These are phyloP conservation scores for Dactylellina haptotyla DNA, from an alignment of 2,329 filamentous ascomycete species.

Conservation along the genomic window DNA sequence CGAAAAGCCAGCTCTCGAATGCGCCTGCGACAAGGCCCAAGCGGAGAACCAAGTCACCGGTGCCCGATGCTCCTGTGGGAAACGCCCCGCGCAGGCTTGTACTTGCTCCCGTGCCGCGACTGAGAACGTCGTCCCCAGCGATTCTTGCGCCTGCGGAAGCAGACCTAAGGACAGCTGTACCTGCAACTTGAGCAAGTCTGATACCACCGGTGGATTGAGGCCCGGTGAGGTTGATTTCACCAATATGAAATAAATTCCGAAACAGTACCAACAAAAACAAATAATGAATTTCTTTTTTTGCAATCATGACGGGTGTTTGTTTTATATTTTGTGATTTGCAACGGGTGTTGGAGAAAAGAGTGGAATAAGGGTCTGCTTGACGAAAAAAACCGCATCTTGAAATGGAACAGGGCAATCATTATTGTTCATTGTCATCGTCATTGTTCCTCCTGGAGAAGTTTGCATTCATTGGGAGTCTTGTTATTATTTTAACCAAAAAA, in stretches of 20 bases:
- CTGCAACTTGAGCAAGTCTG: constrained; percentile 37
- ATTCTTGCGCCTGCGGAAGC: constrained; percentile 44
- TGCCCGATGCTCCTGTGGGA: constrained; percentile 48
- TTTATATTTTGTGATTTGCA: not conserved
- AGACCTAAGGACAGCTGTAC: constrained; percentile 46
- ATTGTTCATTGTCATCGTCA: too few species aligned
- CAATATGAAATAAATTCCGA: constrained; percentile 31
- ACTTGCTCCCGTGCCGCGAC: constrained; percentile 41
- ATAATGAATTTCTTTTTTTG: not conserved
- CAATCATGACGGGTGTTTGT: not conserved
- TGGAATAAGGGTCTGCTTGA: too few species aligned
- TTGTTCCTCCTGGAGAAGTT: too few species aligned
- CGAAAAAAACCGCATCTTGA: too few species aligned
- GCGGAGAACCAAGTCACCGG: constrained; percentile 51
- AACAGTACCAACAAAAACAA: not conserved
- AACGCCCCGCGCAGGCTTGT: constrained; percentile 51
- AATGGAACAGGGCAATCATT: too few species aligned
- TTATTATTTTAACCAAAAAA: too few species aligned
- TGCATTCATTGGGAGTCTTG: too few species aligned
- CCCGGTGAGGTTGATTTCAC: constrained; percentile 43
- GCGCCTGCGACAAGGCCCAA: constrained; percentile 27
- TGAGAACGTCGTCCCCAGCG: constrained; percentile 34
- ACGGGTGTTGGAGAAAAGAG: too few species aligned
- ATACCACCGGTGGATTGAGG: constrained; percentile 29
- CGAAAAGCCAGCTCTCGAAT: constrained; percentile 33